phyloP scores from a whole-genome alignment of 2,329 filamentous ascomycete species.

The Aaosphaeria pasadenensis region DNA sequence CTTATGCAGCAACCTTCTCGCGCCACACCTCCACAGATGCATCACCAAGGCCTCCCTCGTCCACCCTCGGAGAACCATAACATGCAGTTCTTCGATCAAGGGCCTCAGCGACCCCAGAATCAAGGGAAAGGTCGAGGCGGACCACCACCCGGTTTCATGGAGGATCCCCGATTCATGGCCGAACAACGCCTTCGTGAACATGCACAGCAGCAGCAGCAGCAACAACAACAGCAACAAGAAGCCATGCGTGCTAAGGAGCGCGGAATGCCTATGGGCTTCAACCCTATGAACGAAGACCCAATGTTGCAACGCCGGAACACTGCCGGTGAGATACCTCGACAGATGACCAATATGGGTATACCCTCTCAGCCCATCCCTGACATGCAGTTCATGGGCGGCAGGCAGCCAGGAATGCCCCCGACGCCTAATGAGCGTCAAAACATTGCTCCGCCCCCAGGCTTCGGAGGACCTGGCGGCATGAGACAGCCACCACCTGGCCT shows the following conservation, averaged over 20 bases:
- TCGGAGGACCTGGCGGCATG: conserved; percentile 27
- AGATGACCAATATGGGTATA: conserved; percentile 41
- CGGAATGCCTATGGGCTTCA: conserved; percentile 28
- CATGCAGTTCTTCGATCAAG: conserved; percentile 33
- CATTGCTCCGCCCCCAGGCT: conserved; percentile 36
- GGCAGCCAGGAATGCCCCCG: conserved; percentile 34
- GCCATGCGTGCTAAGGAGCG: conserved; percentile 32
- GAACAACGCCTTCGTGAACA: conserved; percentile 22
- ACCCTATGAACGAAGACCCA: conserved; percentile 31
- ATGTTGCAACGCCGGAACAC: conserved; percentile 37
- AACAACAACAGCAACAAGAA: conserved; percentile 30
- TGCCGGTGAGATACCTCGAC: conserved; percentile 30
- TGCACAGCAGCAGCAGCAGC: conserved; percentile 19
- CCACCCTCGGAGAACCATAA: conserved; percentile 24
- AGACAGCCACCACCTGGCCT: conserved; percentile 34
- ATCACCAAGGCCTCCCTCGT: conserved; percentile 34
- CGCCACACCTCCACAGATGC: conserved; percentile 30
- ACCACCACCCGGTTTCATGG: conserved; percentile 38
- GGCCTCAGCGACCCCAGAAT: conserved; percentile 29
- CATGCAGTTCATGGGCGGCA: conserved; percentile 30
- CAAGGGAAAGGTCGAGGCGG: conserved; percentile 36
- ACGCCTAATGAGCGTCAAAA: conserved; percentile 35
- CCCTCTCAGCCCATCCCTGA: conserved; percentile 38
- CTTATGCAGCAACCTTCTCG: conserved; percentile 65
- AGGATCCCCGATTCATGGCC: conserved; percentile 31